Conservation (phyloP, 257 asterid genomes). For the Solanum ahanhuiri region DNA sequence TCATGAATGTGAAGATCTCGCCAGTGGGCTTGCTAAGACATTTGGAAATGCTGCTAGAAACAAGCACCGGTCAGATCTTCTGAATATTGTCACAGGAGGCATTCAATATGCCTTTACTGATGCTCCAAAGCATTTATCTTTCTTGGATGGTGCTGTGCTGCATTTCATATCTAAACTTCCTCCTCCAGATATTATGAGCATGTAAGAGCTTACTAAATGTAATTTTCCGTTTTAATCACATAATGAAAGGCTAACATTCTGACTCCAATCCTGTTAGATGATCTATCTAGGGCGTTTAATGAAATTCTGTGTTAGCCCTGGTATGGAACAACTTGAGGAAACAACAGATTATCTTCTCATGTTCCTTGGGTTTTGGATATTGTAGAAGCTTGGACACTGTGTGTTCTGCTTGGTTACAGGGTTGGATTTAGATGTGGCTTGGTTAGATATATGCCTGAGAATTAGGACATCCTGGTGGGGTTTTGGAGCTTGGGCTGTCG, state of each 20-base stretch:
- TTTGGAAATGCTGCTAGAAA: conserved; percentile 74
- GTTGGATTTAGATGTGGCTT: background rate
- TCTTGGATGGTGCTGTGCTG: conserved; percentile 73
- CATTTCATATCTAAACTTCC: conserved; percentile 86
- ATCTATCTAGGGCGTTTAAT: background rate
- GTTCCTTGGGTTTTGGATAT: background rate
- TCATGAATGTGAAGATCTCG: conserved; percentile 76
- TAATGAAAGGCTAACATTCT: background rate
- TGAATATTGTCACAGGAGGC: conserved; percentile 65
- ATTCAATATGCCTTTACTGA: conserved; percentile 64
- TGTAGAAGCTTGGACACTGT: background rate
- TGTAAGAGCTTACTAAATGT: conserved; percentile 41
- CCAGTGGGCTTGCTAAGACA: conserved; percentile 68
- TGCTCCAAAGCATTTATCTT: conserved; percentile 81
- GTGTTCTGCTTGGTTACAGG: background rate
- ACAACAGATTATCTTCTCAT: background rate
- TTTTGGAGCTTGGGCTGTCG: background rate
- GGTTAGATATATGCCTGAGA: background rate
- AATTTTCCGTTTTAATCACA: background rate
- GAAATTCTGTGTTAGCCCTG: background rate
- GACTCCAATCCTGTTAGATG: background rate
- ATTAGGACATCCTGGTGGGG: background rate
- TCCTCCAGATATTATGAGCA: conserved; percentile 56
- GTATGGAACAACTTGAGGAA: background rate
- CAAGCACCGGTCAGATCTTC: conserved; percentile 61